phyloP scores from a whole-genome alignment of 495 filamentous ascomycete species.

The Pseudevernia furfuracea region DNA sequence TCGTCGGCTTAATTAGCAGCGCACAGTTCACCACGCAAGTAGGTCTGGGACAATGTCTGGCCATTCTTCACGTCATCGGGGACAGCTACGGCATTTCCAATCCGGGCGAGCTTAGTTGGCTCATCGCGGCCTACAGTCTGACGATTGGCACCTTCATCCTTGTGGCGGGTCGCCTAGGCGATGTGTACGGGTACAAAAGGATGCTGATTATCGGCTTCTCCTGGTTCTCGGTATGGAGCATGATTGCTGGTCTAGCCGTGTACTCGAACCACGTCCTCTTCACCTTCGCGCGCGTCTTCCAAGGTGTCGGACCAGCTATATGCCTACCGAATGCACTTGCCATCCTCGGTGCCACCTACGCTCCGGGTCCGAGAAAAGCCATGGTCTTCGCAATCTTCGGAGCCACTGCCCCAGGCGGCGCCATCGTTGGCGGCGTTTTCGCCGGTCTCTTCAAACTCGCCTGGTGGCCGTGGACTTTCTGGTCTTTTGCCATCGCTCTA shows the following conservation, averaged over 20 bases:
- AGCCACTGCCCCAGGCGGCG: slow-evolving; percentile 51
- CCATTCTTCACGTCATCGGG: slow-evolving; percentile 33
- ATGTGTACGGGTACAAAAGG: slow-evolving; percentile 50
- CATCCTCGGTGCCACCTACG: slow-evolving; percentile 51
- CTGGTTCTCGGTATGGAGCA: slow-evolving; percentile 53
- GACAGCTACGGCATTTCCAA: slow-evolving; percentile 20
- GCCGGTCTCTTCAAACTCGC: slow-evolving; percentile 43
- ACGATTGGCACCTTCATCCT: slow-evolving; percentile 60
- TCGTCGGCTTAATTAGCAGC: slow-evolving; percentile 38
- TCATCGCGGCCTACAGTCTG: slow-evolving; percentile 49
- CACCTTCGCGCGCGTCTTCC: slow-evolving; percentile 50
- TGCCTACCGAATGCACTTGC: slow-evolving; percentile 56
- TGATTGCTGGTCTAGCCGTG: slow-evolving; percentile 45
- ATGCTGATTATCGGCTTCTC: slow-evolving; percentile 50
- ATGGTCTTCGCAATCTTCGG: slow-evolving; percentile 60
- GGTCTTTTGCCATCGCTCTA: slow-evolving; percentile 44
- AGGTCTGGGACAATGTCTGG: slow-evolving; percentile 34
- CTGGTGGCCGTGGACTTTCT: slow-evolving; percentile 66
- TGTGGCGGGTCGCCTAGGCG: slow-evolving; percentile 53
- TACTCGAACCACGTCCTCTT: slow-evolving; percentile 47
- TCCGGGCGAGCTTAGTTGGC: slow-evolving; percentile 41
- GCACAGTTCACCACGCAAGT: slow-evolving; percentile 42
- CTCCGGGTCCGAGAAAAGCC: slow-evolving; percentile 48
- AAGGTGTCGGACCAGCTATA: slow-evolving; percentile 55
- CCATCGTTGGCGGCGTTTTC: slow-evolving; percentile 44